Percentiles rank a stretch among this genome's conserved stretches.
These are phyloP conservation scores for Aphanocladium album DNA, from an alignment of 2,329 filamentous ascomycete genomes.

Conservation along the genomic window DNA sequence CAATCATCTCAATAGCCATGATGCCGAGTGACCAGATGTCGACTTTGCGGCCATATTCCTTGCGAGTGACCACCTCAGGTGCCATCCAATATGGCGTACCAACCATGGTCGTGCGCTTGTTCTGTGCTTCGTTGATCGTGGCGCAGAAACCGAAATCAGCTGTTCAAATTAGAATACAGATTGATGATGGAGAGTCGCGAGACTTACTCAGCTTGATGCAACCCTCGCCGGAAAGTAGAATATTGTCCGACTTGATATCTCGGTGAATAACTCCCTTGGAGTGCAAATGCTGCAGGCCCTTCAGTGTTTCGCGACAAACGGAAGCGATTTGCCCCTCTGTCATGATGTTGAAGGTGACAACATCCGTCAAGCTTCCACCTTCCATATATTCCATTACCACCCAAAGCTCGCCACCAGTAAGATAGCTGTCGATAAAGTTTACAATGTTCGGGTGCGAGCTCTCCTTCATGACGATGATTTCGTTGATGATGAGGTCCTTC, in stretches of 20 bases:
- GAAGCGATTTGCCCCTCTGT: constrained; percentile 94
- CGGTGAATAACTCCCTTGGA: constrained; percentile 97
- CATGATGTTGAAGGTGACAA: constrained; percentile 99
- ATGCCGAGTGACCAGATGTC: constrained; percentile 98
- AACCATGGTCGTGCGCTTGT: constrained; percentile 98
- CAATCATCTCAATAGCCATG: constrained; percentile 99
- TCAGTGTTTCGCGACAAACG: constrained; percentile 88
- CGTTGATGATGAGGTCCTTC: constrained; percentile 98
- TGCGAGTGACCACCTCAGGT: constrained; percentile 92
- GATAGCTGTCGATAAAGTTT: constrained; percentile 97
- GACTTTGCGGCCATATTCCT: constrained; percentile 97
- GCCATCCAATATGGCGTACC: constrained; percentile 99
- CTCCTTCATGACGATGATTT: constrained; percentile 98
- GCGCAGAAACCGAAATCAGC: constrained; percentile 98
- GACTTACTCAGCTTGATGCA: constrained; percentile 93
- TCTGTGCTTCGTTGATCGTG: constrained; percentile 94
- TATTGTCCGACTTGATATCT: constrained; percentile 99
- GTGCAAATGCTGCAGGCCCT: constrained; percentile 89
- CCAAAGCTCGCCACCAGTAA: constrained; percentile 88
- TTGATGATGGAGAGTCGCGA: background rate
- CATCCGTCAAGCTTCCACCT: constrained; percentile 92
- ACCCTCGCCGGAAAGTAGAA: constrained; percentile 85
- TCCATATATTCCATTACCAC: constrained; percentile 99
- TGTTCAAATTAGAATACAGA: constrained; percentile 37
- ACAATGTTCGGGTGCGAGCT: constrained; percentile 98